phyloP scores from a whole-genome alignment of 805 yeast species.

The Metschnikowia proteae region DNA sequence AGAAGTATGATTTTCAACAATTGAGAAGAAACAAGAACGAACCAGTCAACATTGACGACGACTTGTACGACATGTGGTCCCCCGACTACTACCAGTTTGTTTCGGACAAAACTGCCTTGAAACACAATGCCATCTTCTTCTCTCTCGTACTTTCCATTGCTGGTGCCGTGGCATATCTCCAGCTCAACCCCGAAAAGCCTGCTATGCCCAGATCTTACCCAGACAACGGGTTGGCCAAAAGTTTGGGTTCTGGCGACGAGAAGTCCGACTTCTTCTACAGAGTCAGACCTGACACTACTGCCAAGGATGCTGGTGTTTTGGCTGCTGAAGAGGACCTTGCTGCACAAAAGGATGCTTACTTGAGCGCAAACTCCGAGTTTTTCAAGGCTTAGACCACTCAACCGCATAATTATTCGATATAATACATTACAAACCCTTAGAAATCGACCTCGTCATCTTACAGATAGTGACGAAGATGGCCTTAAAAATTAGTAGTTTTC shows the following conservation, averaged over 20 bases:
- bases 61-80: constrained; percentile 78
- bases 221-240: constrained; percentile 68
- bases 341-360: constrained; percentile 31
- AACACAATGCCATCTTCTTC: constrained; percentile 51
- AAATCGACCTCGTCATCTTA: not conserved
- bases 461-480: not conserved
- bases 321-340: constrained; percentile 27
- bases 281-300: constrained; percentile 38
- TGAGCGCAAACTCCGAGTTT: constrained; percentile 35
- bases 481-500: not conserved
- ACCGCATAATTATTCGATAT: constrained; percentile 6
- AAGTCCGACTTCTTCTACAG: constrained; percentile 34
- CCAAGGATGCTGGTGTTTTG: constrained; percentile 37
- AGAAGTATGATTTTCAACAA: constrained; percentile 74
- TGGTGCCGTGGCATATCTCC: constrained; percentile 40
- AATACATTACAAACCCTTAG: not conserved
- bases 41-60: constrained; percentile 68
- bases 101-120: constrained; percentile 57
- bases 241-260: constrained; percentile 56
- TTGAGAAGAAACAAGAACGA: constrained; percentile 75
- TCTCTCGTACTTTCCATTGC: constrained; percentile 42
- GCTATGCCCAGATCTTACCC: constrained; percentile 78
- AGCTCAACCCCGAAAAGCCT: constrained; percentile 58
- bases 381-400: constrained; percentile 16
- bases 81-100: constrained; percentile 69